Percentiles rank a stretch among this genome's conserved stretches.
Conservation (phyloP, 176 grass and related monocot genomes). For the Echinochloa phyllopogon region DNA sequence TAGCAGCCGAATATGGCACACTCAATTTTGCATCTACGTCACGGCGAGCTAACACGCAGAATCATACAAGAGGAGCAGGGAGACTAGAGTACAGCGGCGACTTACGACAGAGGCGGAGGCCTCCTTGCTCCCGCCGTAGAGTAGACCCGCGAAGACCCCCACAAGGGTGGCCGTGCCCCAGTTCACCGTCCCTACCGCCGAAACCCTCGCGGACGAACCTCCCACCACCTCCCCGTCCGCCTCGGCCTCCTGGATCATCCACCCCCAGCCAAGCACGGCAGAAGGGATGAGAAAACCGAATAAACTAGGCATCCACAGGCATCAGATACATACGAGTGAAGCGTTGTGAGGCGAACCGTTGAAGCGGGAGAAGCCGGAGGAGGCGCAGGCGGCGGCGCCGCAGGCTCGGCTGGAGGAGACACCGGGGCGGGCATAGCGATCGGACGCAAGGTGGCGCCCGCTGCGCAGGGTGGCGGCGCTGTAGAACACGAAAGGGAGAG, state of each 20-base stretch:
- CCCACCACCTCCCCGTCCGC: not conserved
- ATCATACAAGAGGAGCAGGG: not conserved
- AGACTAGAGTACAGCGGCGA: slow-evolving; percentile 13
- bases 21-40: not conserved
- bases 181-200: slow-evolving; percentile 55
- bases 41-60: not conserved
- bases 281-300: not conserved
- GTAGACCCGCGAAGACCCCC: slow-evolving; percentile 73
- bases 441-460: not conserved
- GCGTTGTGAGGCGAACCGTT: not conserved
- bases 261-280: slow-evolving; percentile 8
- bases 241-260: slow-evolving; percentile 42
- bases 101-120: slow-evolving; percentile 79
- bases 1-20: not conserved
- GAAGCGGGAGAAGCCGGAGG: not conserved
- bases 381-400: not conserved
- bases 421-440: slow-evolving; percentile 27
- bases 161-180: slow-evolving; percentile 85
- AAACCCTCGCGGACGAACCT: not conserved
- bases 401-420: slow-evolving; percentile 37
- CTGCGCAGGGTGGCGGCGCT: not conserved
- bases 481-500: not conserved
- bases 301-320: not conserved
- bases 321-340: not conserved
- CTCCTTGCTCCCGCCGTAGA: slow-evolving; percentile 89